Evolutionary conservation across 768 basidiomycete species (phyloP), one percentile per base, ranked within the genome.

Genomic region (Boletus edulis): DNA sequence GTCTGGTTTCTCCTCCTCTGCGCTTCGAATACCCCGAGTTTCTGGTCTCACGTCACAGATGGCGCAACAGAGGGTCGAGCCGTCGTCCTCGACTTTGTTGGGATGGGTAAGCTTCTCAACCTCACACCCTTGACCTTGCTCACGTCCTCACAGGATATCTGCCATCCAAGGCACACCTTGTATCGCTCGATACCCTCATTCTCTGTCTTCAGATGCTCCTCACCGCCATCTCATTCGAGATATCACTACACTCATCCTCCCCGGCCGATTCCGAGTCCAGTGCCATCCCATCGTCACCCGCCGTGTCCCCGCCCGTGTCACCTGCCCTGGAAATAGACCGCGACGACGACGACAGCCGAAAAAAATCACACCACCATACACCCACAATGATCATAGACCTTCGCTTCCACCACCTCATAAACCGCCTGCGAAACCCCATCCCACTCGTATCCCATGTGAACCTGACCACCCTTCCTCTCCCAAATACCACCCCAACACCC

Each of bases 21-120:
- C 50, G 62, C 80, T 55, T 76, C 84, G 70, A 89, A 89, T 57
- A 57, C 74, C 35, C 77, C 82, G 32, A 81, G 77, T 58, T 56
- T 91, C 37, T 88, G 84, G 81, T 73, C 72, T 35, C 90, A 92
- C 61, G 74, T 78, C 51, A 75, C 73, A 31, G 68, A 76, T 38
- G 80, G 81, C 5, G 72, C 81, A 49, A 67, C 76, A 29, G 79
- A 85, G 52, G 82, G 83, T n/a, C 77, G 84, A 61, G 74, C 81
- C 11, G 71, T 90, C 63, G 69, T 92, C 34, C 81, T 92, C 56
- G 89, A 91, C 67, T 91, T 91, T 64, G 80, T 91, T 54, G 89
- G 90, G 51, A 77, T 84, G 76, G 82, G 90, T 91, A 61, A 47
- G 85, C 77, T 0, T 43, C 34, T 10, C 38, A 4, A 9, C 48